A percentile compares a stretch with the other conserved stretches of the same genome.
Conservation (phyloP, 331 rosid genomes). For the Acacia pycnantha region DNA sequence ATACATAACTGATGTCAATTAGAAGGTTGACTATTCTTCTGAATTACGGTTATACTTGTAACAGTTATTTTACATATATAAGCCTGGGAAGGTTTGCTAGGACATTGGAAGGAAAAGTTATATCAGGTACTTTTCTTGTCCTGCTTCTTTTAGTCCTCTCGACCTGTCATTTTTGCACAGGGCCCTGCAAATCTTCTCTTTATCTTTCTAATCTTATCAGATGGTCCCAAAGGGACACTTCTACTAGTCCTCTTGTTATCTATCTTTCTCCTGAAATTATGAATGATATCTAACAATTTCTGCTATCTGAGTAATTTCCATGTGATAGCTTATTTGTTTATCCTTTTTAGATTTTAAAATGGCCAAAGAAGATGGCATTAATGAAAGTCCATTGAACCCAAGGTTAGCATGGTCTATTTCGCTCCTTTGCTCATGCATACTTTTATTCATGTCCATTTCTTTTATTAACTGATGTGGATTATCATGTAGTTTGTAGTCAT, state of each 20-base stretch:
- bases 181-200: background rate
- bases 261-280: constrained; percentile 5
- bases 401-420: constrained; percentile 46
- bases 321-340: constrained; percentile 16
- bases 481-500: background rate
- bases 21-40: constrained; percentile 13
- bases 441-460: constrained; percentile 17
- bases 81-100: constrained; percentile 64
- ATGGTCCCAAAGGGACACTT: background rate
- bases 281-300: constrained; percentile 8
- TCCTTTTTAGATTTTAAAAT: constrained; percentile 40
- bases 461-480: constrained; percentile 1
- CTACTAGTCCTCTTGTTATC: background rate
- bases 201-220: background rate
- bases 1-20: background rate
- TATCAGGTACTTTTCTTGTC: constrained; percentile 50
- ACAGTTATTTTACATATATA: constrained; percentile 85
- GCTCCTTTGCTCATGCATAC: constrained; percentile 8
- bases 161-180: background rate
- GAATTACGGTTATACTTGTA: constrained; percentile 20
- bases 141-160: background rate
- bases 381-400: constrained; percentile 42
- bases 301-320: constrained; percentile 6
- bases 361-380: constrained; percentile 30
- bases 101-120: constrained; percentile 52